phyloP scores from a whole-genome alignment of 768 basidiomycete genomes.

The Collybia sordida region DNA sequence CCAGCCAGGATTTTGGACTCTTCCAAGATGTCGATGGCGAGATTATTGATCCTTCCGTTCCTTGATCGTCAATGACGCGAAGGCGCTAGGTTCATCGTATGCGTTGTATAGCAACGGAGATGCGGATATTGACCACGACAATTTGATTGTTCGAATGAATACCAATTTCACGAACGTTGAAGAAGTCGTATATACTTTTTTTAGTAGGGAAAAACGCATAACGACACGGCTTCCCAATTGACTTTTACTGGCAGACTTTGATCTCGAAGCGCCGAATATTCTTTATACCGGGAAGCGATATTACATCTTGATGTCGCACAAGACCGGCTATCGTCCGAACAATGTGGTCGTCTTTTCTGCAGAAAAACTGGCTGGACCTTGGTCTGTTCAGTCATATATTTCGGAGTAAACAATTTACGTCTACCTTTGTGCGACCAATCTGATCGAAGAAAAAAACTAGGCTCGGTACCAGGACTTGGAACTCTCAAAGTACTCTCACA shows the following conservation, averaged over 20 bases:
- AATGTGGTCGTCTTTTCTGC: slow-evolving; percentile 22
- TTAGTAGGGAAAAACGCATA: slow-evolving; percentile 6
- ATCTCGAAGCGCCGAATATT: slow-evolving; percentile 22
- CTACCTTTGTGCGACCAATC: neutral
- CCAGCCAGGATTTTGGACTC: slow-evolving; percentile 22
- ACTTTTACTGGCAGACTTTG: slow-evolving; percentile 14
- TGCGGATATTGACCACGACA: slow-evolving; percentile 19
- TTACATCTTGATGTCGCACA: slow-evolving; percentile 27
- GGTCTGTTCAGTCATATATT: slow-evolving; percentile 21
- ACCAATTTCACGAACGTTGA: slow-evolving; percentile 21
- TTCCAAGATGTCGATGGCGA: slow-evolving; percentile 20
- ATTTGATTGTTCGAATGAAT: slow-evolving; percentile 20
- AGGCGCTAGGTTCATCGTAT: slow-evolving; percentile 12
- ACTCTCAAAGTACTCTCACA: slow-evolving; percentile 20
- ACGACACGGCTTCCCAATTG: neutral
- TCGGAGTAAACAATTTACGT: slow-evolving; percentile 15
- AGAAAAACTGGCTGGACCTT: slow-evolving; percentile 18
- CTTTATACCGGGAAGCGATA: slow-evolving; percentile 21
- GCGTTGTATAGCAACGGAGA: slow-evolving; percentile 25
- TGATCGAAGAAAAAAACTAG: slow-evolving; percentile 1
- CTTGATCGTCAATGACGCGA: neutral
- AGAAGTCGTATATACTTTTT: slow-evolving; percentile 23
- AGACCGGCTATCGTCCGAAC: slow-evolving; percentile 26
- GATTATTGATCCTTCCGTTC: neutral
- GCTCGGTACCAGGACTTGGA: slow-evolving; percentile 16